Evolutionary conservation across 2,329 filamentous ascomycete species (phyloP).

Genomic region (Colletotrichum sublineola): DNA sequence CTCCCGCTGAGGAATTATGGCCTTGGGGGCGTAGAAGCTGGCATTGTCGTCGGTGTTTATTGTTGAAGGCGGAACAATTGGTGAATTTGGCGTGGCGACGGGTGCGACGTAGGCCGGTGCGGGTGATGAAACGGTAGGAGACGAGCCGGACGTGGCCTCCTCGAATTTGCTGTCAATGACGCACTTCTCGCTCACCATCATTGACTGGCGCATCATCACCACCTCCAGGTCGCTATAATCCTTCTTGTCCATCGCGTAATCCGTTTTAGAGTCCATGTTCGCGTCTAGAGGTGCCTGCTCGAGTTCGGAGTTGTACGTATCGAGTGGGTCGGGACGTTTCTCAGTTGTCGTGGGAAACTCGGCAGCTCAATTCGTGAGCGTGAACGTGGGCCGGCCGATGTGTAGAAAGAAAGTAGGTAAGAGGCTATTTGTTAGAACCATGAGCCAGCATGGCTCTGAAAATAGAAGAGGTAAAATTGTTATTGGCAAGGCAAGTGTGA

Average conservation of each 20-base stretch:
- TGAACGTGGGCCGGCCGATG: not conserved
- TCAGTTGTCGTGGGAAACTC: not conserved
- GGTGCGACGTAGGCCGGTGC: not conserved
- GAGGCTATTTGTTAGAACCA: conserved; percentile 8
- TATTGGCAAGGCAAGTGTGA: not conserved
- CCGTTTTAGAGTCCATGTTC: not conserved
- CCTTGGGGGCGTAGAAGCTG: not conserved
- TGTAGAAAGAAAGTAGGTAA: not conserved
- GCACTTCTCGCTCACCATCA: conserved; percentile 3
- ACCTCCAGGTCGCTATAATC: conserved; percentile 18
- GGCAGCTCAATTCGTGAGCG: not conserved
- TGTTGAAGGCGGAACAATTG: not conserved
- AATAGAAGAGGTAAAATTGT: not conserved
- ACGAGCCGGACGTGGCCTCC: not conserved
- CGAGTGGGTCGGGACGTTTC: not conserved
- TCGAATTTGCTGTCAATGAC: not conserved
- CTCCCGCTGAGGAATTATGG: not conserved
- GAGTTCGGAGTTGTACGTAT: not conserved
- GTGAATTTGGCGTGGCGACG: not conserved
- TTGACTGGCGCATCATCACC: conserved; percentile 7
- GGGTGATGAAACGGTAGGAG: not conserved
- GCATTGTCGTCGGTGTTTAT: not conserved
- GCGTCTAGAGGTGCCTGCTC: not conserved
- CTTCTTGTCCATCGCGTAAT: conserved; percentile 1
- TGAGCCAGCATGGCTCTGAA: conserved; percentile 21